Conservation (phyloP, 176 grass and related monocot genomes). For the Bromus sterilis region DNA sequence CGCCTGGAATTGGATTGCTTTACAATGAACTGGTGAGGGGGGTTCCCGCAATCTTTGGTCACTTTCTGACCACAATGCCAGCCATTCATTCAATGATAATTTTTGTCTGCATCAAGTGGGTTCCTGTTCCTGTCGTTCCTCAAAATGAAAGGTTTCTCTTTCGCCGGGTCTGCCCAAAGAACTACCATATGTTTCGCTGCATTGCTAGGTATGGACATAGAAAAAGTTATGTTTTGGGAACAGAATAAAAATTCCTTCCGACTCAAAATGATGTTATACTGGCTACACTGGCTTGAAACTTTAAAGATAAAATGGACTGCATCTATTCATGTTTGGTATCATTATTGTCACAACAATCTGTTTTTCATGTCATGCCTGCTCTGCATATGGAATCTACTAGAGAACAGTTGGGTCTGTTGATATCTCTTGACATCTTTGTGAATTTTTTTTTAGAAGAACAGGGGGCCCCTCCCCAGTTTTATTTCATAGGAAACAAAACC, state of each 20-base stretch:
- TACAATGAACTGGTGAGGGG: constrained; percentile 96
- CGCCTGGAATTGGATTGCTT: constrained; percentile 90
- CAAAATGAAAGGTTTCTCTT: constrained; percentile 98
- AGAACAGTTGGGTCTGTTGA: not conserved
- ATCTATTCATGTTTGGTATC: constrained; percentile 15
- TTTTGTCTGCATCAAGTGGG: constrained; percentile 99
- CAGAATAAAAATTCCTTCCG: not conserved
- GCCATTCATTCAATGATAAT: constrained; percentile 97
- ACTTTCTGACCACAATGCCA: constrained; percentile 88
- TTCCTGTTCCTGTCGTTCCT: constrained; percentile 88
- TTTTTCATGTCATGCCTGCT: constrained; percentile 20
- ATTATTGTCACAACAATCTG: not conserved
- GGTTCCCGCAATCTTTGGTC: constrained; percentile 90
- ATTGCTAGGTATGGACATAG: constrained; percentile 66
- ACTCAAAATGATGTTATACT: not conserved
- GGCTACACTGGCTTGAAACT: not conserved
- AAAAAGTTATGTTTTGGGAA: not conserved
- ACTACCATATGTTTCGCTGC: constrained; percentile 94
- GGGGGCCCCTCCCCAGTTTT: too few relatives aligned
- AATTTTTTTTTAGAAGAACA: too few relatives aligned
- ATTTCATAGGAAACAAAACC: too few relatives aligned
- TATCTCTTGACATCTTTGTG: constrained; percentile 3
- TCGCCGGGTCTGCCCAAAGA: constrained; percentile 83
- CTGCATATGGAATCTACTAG: constrained; percentile 10
- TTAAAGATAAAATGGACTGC: not conserved